These are phyloP conservation scores for Sicyos edulis DNA, from an alignment of 306 rosid genomes.

Conservation along the genomic window DNA sequence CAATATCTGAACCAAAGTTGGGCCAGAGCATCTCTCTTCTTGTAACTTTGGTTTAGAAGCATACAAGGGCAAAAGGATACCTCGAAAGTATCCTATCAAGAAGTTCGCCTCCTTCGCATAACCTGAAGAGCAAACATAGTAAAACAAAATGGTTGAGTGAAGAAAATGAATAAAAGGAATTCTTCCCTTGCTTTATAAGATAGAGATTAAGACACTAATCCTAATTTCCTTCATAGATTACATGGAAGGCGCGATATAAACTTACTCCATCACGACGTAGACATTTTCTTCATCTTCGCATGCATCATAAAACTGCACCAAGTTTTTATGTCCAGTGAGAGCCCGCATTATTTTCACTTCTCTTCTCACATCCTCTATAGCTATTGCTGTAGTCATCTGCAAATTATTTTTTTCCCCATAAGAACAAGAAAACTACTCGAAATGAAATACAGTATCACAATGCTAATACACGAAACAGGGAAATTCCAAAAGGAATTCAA, in stretches of 20 bases:
- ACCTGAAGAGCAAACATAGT: slow-evolving; percentile 42
- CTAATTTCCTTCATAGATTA: background rate
- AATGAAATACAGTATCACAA: background rate
- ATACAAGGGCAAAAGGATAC: slow-evolving; percentile 29
- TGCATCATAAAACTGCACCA: slow-evolving; percentile 83
- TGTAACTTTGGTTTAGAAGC: background rate
- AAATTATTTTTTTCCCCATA: slow-evolving; percentile 13
- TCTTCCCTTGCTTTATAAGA: background rate
- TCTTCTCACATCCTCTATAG: slow-evolving; percentile 85
- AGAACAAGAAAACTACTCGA: background rate
- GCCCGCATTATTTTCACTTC: slow-evolving; percentile 86
- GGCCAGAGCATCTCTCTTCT: background rate
- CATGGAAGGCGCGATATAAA: slow-evolving; percentile 21
- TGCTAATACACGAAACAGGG: background rate
- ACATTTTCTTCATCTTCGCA: slow-evolving; percentile 82
- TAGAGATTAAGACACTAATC: background rate
- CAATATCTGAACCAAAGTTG: background rate
- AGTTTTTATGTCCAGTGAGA: slow-evolving; percentile 67
- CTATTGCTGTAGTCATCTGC: slow-evolving; percentile 94
- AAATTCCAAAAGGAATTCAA: background rate
- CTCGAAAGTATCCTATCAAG: slow-evolving; percentile 90
- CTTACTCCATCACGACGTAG: slow-evolving; percentile 89
- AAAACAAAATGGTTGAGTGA: slow-evolving; percentile 7
- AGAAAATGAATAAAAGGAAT: background rate
- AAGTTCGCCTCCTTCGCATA: slow-evolving; percentile 93